Evolutionary conservation across 2,329 filamentous ascomycete species (phyloP).

Genomic region (Blumeriella jaapii): DNA sequence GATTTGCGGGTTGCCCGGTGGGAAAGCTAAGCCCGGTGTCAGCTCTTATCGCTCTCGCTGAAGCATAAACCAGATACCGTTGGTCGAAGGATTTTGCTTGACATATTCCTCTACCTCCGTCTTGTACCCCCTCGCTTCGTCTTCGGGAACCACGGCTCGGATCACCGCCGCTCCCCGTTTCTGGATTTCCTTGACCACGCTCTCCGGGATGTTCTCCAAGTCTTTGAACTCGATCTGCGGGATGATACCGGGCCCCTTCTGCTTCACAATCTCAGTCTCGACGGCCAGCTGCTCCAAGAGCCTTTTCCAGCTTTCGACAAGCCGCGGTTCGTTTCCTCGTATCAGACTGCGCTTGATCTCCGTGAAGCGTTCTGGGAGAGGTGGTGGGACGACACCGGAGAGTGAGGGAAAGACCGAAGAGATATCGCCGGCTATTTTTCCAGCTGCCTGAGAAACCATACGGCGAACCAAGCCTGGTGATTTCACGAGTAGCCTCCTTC

Average conservation of each 20-base stretch:
- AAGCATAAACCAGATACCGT: no score
- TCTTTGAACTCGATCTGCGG: conserved; percentile 40
- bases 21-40: conserved; percentile 44
- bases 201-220: conserved; percentile 22
- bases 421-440: conserved; percentile 44
- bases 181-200: conserved; percentile 13
- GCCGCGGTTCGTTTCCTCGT: conserved; percentile 35
- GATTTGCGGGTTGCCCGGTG: conserved; percentile 53
- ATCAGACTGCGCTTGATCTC: conserved; percentile 43
- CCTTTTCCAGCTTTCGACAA: conserved; percentile 38
- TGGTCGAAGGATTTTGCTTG: conserved; percentile 46
- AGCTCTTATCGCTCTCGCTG: background rate
- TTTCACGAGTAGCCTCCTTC: conserved; percentile 15
- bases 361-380: conserved; percentile 44
- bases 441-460: conserved; percentile 20
- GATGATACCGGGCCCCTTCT: conserved; percentile 36
- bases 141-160: conserved; percentile 50
- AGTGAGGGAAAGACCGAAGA: conserved; percentile 51
- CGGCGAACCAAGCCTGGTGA: conserved; percentile 31
- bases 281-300: conserved; percentile 34
- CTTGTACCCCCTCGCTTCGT: conserved; percentile 55
- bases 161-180: conserved; percentile 37
- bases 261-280: conserved; percentile 38
- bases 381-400: conserved; percentile 33
- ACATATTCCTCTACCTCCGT: conserved; percentile 54